These are phyloP conservation scores for Phytophthora pisi DNA, from an alignment of 352 stramenopile genomes.

Conservation along the genomic window DNA sequence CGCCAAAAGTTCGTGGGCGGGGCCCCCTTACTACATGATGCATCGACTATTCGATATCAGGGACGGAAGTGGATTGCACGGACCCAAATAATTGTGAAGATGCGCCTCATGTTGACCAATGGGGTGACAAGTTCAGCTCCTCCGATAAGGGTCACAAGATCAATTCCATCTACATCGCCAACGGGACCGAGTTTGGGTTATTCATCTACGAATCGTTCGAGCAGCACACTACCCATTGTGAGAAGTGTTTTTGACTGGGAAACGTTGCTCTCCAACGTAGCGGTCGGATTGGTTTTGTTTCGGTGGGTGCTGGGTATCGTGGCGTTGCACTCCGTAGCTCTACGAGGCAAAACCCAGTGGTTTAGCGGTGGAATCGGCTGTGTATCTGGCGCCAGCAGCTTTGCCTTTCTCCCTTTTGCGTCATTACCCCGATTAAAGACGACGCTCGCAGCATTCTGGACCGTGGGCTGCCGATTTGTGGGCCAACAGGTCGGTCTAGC, in stretches of 20 bases:
- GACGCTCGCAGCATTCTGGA: constrained; percentile 20
- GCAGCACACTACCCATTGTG: not conserved
- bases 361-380: constrained; percentile 7
- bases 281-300: not conserved
- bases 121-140: constrained; percentile 4
- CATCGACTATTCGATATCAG: constrained; percentile 17
- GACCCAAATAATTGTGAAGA: not conserved
- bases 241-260: constrained; percentile 10
- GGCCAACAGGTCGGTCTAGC: constrained; percentile 33
- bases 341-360: not conserved
- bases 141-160: not conserved
- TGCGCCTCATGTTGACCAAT: not conserved
- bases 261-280: constrained; percentile 5
- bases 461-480: constrained; percentile 41
- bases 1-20: constrained; percentile 12
- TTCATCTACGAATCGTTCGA: constrained; percentile 11
- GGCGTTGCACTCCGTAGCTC: not conserved
- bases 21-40: constrained; percentile 20
- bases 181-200: constrained; percentile 4
- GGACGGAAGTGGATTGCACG: constrained; percentile 16
- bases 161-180: constrained; percentile 12
- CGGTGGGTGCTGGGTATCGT: not conserved
- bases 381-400: constrained; percentile 1
- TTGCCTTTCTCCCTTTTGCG: not conserved
- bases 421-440: constrained; percentile 2